These are phyloP conservation scores for Dictyostelium discoideum DNA, from an alignment of 78 protist species.

Conservation along the genomic window dicty_2.7 NC_007088.5:5339001-5339500, in stretches of 20 bases:
- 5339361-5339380: not conserved
- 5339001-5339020: not conserved
- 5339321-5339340: not conserved
- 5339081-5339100: not conserved
- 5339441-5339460: not conserved
- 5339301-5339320: not conserved
- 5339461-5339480: not conserved
- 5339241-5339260: not conserved
- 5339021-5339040: not conserved
- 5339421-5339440: not conserved
- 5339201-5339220: not conserved
- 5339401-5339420: not conserved
- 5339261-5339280: not conserved
- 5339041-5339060: not conserved
- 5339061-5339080: not conserved
- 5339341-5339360: not conserved
- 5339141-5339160: not conserved
- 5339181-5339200: not conserved
- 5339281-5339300: not conserved
- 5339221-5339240: not conserved
- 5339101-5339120: not conserved
- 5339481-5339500: too few species aligned
- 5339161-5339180: too few species aligned
- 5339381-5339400: constrained; percentile 3
- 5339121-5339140: not conserved